Base-by-base conservation (phyloP, 2,329 filamentous ascomycete species). In the Cordyceps pruinosa region DNA sequence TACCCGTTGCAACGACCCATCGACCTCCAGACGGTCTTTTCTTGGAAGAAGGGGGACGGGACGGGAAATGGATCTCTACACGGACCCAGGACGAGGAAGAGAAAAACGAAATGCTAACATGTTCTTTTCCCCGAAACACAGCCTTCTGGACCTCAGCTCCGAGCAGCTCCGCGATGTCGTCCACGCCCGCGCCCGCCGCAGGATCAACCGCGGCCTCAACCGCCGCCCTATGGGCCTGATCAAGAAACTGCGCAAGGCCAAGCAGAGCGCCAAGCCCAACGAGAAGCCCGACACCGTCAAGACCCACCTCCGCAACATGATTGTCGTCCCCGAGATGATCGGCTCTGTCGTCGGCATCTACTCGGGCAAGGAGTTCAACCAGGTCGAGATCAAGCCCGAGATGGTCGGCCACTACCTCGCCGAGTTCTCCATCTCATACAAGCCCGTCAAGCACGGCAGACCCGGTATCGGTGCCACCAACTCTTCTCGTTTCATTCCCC, bases 351-450 rank as follows among this genome's bases (percentile, higher is more conserved):
- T 99, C 72, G 94, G 92, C 76, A 94, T 99, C 84, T 99, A 99
- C 89, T 96, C 90, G 68, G 94, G 94, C 76, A 99, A 99, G 88
- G 92, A 97, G 81, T 99, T 99, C 89, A 99, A 99, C 88, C 93
- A 97, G 86, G 92, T 99, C 71, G 94, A 99, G 81, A 94, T 99
- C 83, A 97, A 97, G 88, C 94, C 94, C 71, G 94, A 99, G 86
- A 99, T 99, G 94, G 94, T 99, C 79, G 94, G 94, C 77, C 93
- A 97, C 85, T 97, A 97, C 85, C 85, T 99, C 68, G 94, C 84
- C 73, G 94, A 99, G 82, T 99, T 99, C 86, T 97, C 92, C 68
- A 99, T 99, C 83, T 94, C 93, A 83, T 99, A 99, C 90, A 92
- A 92, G 83, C 94, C 94, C 73, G 94, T 99, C 88, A 99, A 97